These are phyloP conservation scores for Vanrija pseudolonga DNA, from an alignment of 1,284 basidiomycete species.

Conservation along the genomic window DNA sequence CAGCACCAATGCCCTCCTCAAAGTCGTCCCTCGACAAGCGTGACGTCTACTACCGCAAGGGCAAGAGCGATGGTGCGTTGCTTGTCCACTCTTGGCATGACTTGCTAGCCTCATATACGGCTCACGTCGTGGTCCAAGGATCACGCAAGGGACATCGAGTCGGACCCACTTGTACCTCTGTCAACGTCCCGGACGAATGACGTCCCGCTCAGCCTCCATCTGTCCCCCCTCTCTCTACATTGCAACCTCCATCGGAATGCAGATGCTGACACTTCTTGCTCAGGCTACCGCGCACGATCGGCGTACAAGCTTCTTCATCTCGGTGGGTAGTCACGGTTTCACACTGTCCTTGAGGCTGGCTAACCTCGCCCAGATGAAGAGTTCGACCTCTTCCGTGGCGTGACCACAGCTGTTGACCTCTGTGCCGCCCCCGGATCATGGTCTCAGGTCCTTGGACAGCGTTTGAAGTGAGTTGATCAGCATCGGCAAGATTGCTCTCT, in stretches of 20 bases:
- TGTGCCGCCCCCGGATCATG: constrained; percentile 57
- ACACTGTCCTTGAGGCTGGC: neutral
- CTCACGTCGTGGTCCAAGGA: no score
- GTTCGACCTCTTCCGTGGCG: constrained; percentile 52
- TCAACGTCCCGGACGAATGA: neutral
- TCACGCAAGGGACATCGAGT: neutral
- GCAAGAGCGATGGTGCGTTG: constrained; percentile 35
- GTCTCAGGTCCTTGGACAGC: constrained; percentile 44
- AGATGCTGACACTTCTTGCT: neutral
- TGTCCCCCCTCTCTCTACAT: neutral
- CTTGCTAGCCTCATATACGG: neutral
- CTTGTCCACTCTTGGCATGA: neutral
- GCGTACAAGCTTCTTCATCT: constrained; percentile 55
- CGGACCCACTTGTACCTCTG: neutral
- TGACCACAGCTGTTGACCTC: constrained; percentile 54
- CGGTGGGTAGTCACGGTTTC: constrained; percentile 4
- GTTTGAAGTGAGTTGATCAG: constrained; percentile 38
- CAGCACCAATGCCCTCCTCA: constrained; percentile 35
- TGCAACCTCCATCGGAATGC: neutral
- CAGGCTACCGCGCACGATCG: constrained; percentile 56
- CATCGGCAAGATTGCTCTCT: constrained; percentile 1
- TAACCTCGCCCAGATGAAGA: constrained; percentile 50
- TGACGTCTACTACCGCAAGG: constrained; percentile 55
- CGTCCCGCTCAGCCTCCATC: neutral
- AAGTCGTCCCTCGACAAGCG: constrained; percentile 51